Conservation (phyloP, 2,329 filamentous ascomycete species). For the Claviceps sp. region DNA sequence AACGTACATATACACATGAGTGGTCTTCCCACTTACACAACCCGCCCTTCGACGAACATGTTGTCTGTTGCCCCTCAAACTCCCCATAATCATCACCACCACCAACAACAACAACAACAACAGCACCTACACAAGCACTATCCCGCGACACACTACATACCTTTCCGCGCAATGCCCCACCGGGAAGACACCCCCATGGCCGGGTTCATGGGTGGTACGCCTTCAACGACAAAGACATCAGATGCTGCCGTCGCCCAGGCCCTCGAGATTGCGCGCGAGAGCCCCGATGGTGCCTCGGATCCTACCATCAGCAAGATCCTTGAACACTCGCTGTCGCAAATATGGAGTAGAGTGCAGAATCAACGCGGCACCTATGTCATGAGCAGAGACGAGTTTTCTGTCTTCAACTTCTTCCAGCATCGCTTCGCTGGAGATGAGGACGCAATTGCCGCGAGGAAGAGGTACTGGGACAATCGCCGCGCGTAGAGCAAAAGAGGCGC, state of each 20-base stretch:
- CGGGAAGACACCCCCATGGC: conserved; percentile 10
- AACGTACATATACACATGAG: conserved; percentile 9
- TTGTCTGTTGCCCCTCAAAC: conserved; percentile 11
- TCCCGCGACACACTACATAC: not conserved
- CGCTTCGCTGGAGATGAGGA: conserved; percentile 43
- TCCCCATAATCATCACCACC: conserved; percentile 6
- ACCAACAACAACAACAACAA: not conserved
- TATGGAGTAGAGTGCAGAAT: conserved; percentile 55
- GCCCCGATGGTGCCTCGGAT: conserved; percentile 51
- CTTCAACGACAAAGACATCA: conserved; percentile 11
- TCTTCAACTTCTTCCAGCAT: conserved; percentile 74
- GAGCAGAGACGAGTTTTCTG: conserved; percentile 62
- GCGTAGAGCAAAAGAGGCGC: conserved; percentile 13
- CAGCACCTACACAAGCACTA: conserved; percentile 2
- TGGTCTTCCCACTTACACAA: conserved; percentile 2
- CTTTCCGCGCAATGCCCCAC: conserved; percentile 10
- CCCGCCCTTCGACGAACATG: conserved; percentile 6
- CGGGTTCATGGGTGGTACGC: conserved; percentile 3
- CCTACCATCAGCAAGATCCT: conserved; percentile 50
- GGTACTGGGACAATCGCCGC: conserved; percentile 38
- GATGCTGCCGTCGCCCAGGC: conserved; percentile 46
- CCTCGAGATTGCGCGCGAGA: conserved; percentile 64
- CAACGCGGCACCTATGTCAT: conserved; percentile 60
- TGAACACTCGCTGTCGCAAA: conserved; percentile 45
- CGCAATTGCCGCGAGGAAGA: conserved; percentile 33